Percentiles rank a stretch among this genome's conserved stretches.
Evolutionary conservation across 2,329 filamentous ascomycete species (phyloP).

Genomic region (Boeremia lycopersici): DNA sequence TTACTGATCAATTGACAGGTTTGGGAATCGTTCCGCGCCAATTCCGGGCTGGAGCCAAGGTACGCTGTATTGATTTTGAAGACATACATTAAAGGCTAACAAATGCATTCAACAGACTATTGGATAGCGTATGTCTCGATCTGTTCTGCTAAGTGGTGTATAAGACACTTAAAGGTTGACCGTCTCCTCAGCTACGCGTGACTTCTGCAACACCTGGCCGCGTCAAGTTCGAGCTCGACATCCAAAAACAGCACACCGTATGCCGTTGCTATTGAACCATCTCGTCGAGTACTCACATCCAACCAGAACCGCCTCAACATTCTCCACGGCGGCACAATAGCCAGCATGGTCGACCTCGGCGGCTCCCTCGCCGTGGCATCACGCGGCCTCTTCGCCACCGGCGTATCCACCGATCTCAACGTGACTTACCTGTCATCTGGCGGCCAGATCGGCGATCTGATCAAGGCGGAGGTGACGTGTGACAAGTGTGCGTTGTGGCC

Average conservation of each 20-base stretch:
- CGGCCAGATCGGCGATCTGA: constrained; percentile 65
- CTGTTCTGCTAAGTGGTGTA: too few species aligned
- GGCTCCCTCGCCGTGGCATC: constrained; percentile 71
- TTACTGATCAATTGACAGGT: constrained; percentile 61
- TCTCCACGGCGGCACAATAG: constrained; percentile 79
- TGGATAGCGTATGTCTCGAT: constrained; percentile 46
- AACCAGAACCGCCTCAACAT: constrained; percentile 74
- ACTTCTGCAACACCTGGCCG: constrained; percentile 67
- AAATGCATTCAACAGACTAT: constrained; percentile 36
- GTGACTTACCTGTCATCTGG: constrained; percentile 70
- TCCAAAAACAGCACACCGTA: constrained; percentile 76
- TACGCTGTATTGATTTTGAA: constrained; percentile 46
- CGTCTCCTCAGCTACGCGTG: constrained; percentile 64
- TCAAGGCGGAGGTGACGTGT: constrained; percentile 66
- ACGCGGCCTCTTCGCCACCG: constrained; percentile 67
- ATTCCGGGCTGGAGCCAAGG: constrained; percentile 89
- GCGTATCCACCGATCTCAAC: constrained; percentile 70
- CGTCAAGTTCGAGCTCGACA: constrained; percentile 78
- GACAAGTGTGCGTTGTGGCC: constrained; percentile 62
- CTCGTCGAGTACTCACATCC: constrained; percentile 1
- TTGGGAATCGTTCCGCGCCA: constrained; percentile 81
- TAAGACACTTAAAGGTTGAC: neutral
- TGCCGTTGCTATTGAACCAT: constrained; percentile 23
- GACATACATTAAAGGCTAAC: neutral
- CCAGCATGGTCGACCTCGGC: constrained; percentile 73